Evolutionary conservation across 2,329 filamentous ascomycete genomes (phyloP).

Genomic region (Clonostachys byssicola): DNA sequence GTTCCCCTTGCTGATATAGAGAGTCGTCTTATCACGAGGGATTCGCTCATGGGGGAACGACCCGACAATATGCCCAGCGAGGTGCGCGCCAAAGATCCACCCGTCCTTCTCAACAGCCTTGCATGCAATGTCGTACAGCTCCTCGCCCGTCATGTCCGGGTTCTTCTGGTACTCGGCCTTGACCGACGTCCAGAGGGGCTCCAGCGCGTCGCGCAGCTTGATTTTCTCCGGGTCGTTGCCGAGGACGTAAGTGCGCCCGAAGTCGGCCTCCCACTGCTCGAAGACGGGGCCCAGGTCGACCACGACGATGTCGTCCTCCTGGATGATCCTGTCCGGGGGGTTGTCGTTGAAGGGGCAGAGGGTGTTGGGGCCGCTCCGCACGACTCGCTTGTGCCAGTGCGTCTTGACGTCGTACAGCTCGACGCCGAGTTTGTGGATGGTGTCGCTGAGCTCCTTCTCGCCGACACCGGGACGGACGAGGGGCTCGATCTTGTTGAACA

Average conservation of each 20-base stretch:
- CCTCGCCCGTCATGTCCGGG: slow-evolving; percentile 39
- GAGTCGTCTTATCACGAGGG: slow-evolving; percentile 34
- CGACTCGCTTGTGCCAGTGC: slow-evolving; percentile 48
- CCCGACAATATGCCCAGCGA: slow-evolving; percentile 44
- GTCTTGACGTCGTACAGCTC: slow-evolving; percentile 30
- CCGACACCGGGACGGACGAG: slow-evolving; percentile 40
- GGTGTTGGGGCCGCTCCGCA: slow-evolving; percentile 45
- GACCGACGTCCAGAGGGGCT: slow-evolving; percentile 39
- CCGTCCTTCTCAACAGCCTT: slow-evolving; percentile 28
- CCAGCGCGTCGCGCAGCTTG: slow-evolving; percentile 35
- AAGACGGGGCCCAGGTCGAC: slow-evolving; percentile 49
- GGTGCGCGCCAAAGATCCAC: slow-evolving; percentile 35
- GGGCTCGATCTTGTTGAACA: slow-evolving; percentile 41
- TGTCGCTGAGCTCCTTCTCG: slow-evolving; percentile 39
- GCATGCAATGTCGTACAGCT: slow-evolving; percentile 38
- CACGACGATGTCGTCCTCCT: slow-evolving; percentile 43
- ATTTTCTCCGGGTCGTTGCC: slow-evolving; percentile 35
- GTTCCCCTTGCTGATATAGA: slow-evolving; percentile 41
- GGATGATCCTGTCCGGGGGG: slow-evolving; percentile 40
- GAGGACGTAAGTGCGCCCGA: slow-evolving; percentile 46
- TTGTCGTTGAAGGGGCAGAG: slow-evolving; percentile 41
- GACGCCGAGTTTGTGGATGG: slow-evolving; percentile 31
- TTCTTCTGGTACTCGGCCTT: slow-evolving; percentile 29
- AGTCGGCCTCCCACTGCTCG: slow-evolving; percentile 48
- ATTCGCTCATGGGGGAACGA: slow-evolving; percentile 47